phyloP scores from a whole-genome alignment of 2,329 filamentous ascomycete genomes.

The Emmonsiellopsis sp. region DNA sequence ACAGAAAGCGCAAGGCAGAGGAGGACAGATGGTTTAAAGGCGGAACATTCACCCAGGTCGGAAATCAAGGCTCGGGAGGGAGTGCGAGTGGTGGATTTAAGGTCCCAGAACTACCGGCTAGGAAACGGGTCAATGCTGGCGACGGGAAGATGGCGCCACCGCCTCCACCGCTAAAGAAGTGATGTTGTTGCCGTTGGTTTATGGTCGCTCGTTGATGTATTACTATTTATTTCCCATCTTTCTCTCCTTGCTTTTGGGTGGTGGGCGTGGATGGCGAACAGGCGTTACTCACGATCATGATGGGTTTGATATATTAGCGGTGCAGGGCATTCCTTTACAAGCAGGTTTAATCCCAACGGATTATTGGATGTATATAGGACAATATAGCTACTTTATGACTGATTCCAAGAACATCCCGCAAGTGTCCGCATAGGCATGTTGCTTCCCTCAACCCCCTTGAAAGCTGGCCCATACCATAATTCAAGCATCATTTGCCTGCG shows the following conservation, averaged over 20 bases:
- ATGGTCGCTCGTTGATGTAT: not conserved
- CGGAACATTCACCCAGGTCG: conserved; percentile 89
- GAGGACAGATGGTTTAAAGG: conserved; percentile 96
- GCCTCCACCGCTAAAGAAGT: conserved; percentile 21
- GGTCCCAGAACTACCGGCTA: conserved; percentile 63
- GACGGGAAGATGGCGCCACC: conserved; percentile 45
- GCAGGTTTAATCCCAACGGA: too few species aligned
- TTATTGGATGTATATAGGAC: too few species aligned
- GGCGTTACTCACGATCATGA: not conserved
- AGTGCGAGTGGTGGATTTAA: conserved; percentile 50
- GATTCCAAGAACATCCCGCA: too few species aligned
- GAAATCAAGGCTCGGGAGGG: conserved; percentile 23
- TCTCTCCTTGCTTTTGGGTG: conserved; percentile 1
- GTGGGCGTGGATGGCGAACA: conserved; percentile 1
- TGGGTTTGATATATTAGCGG: not conserved
- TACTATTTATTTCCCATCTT: not conserved
- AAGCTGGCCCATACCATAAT: too few species aligned
- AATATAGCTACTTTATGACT: too few species aligned
- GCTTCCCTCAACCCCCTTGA: too few species aligned
- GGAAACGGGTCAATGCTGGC: conserved; percentile 63
- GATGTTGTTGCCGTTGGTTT: conserved; percentile 1
- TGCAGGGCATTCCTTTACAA: too few species aligned
- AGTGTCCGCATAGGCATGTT: too few species aligned
- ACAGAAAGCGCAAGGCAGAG: conserved; percentile 82
- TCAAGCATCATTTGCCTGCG: too few species aligned